phyloP scores from a whole-genome alignment of 1,139 yeast genomes.

The Geotrichum histeridarum region DNA sequence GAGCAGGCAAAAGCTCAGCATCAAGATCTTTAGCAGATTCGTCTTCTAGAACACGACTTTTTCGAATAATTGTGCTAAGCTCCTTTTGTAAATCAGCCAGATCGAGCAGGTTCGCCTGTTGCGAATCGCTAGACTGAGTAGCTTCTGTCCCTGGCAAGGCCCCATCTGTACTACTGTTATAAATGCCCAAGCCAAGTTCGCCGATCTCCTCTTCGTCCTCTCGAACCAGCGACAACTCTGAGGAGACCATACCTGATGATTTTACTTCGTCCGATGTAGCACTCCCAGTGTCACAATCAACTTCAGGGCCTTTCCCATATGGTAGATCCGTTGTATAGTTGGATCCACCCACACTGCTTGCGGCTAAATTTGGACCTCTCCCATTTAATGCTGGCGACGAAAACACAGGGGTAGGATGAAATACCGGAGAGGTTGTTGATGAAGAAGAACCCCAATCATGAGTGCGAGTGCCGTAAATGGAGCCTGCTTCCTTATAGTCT shows the following conservation, averaged over 20 bases:
- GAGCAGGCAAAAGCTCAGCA: too few relatives aligned
- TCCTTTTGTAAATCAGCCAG: conserved; percentile 7
- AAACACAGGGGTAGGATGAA: conserved; percentile 18
- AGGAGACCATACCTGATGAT: background rate
- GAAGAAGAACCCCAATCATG: conserved; percentile 34
- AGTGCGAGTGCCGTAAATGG: conserved; percentile 35
- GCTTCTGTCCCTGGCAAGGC: too few relatives aligned
- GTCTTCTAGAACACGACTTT: conserved; percentile 2
- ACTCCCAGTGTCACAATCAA: background rate
- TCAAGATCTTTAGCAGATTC: too few relatives aligned
- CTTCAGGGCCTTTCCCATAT: background rate
- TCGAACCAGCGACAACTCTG: conserved; percentile 7
- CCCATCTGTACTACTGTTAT: background rate
- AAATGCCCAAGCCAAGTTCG: background rate
- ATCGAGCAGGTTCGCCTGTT: background rate
- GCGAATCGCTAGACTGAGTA: too few relatives aligned
- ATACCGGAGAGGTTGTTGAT: conserved; percentile 10
- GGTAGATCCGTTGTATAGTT: background rate
- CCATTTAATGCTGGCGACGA: background rate
- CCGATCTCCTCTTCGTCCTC: conserved; percentile 7
- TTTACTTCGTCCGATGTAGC: background rate
- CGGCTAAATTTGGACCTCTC: background rate
- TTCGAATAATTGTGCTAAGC: conserved; percentile 14
- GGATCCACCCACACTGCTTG: background rate
- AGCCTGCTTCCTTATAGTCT: conserved; percentile 32